Evolutionary conservation across 441 rosid genomes (phyloP), one percentile per base, ranked within the genome.

Genomic region (Syzygium malaccense): DNA sequence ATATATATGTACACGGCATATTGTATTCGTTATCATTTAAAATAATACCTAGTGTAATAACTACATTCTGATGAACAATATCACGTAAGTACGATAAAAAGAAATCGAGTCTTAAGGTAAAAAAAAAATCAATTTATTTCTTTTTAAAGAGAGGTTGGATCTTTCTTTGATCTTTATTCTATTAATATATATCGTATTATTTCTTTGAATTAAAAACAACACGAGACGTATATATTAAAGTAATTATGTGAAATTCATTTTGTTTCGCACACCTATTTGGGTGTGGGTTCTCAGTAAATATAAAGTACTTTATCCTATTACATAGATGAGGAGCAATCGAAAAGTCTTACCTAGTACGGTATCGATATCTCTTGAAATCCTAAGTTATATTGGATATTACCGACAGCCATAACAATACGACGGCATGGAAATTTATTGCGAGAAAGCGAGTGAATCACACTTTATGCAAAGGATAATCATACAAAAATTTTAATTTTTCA

Each of bases 321-420:
- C 7, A 33, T 1, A n/a, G 4, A n/a, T 0, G 18, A 62, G 1
- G 1, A 62, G 32, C 9, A n/a, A 28, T n/a, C 6, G 6, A 62
- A n/a, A 14, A 4, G 2, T 28, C 4, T 0, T 0, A 0, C 2
- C 18, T 12, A 58, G 7, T 7, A 7, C 20, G 1, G 0, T 15
- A 17, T 66, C 3, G 2, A 17, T 37, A 37, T 37, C 41, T 33
- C 0, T 68, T 33, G 25, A 0, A 66, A 66, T 19, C 4, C 15
- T 68, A 33, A 9, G 7, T 4, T 33, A 68, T 33, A 37, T 37
- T 37, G 41, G 41, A 37, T 37, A 37, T 37, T 37, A 37, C 41
- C 41, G 41, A 37, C 41, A 37, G 41, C 41, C 4, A 4, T 37
- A 37, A 37, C 41, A 37, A 37, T 37, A 37, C 5, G 25, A 9